These are phyloP conservation scores for Penicillium cataractarum DNA, from an alignment of 495 filamentous ascomycete genomes.

Conservation along the genomic window DNA sequence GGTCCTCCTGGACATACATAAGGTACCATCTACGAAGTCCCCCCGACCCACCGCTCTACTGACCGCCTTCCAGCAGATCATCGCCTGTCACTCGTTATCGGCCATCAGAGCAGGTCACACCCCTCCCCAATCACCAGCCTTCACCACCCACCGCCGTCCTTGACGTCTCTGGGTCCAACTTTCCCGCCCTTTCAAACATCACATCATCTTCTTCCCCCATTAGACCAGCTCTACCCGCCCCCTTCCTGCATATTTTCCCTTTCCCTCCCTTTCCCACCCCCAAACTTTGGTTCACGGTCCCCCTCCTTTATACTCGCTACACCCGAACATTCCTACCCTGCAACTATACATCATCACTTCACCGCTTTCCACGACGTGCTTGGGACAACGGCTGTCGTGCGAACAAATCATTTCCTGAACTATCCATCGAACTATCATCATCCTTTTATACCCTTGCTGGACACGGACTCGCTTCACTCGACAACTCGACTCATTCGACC, in stretches of 20 bases:
- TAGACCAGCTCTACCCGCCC: constrained; percentile 20
- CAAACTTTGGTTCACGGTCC: constrained; percentile 15
- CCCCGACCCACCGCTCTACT: constrained; percentile 34
- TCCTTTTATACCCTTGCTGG: neutral
- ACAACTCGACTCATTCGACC: constrained; percentile 13
- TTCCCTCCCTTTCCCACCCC: constrained; percentile 18
- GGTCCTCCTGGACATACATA: neutral
- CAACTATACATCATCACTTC: constrained; percentile 26
- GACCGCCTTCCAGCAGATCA: constrained; percentile 38
- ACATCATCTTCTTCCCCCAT: constrained; percentile 39
- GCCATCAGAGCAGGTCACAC: constrained; percentile 34
- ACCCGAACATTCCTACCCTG: neutral
- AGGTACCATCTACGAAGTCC: neutral
- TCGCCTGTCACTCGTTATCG: constrained; percentile 42
- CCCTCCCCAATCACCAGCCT: constrained; percentile 23
- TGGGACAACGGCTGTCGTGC: constrained; percentile 11
- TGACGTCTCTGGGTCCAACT: constrained; percentile 33
- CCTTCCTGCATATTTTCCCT: constrained; percentile 4
- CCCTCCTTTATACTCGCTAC: constrained; percentile 15
- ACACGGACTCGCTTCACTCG: constrained; percentile 4
- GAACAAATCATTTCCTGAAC: neutral
- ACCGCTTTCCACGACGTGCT: constrained; percentile 34
- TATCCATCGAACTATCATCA: neutral
- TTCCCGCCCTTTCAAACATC: constrained; percentile 33
- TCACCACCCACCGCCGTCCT: constrained; percentile 2